Percentiles rank a stretch among this genome's conserved stretches.
Conservation (phyloP, 257 asterid species). For the Eucommia ulmoides region DNA sequence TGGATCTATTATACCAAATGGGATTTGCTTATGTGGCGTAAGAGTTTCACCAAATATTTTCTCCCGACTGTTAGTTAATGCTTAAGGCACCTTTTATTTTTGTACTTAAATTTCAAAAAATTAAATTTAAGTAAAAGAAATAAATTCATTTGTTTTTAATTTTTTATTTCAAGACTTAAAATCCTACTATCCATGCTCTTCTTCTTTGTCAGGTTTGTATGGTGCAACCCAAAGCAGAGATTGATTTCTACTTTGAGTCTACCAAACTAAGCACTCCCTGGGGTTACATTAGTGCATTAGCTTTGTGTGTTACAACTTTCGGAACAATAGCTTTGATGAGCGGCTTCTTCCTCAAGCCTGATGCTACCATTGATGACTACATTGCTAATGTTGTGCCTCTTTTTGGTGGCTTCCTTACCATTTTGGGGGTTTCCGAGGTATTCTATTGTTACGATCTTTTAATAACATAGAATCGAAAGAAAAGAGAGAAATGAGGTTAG, state of each 20-base stretch:
- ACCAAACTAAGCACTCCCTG: slow-evolving; percentile 58
- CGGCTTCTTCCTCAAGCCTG: slow-evolving; percentile 80
- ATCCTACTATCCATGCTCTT: neutral
- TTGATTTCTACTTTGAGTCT: slow-evolving; percentile 71
- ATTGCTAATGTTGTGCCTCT: slow-evolving; percentile 54
- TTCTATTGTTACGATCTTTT: too few relatives aligned
- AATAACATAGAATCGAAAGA: too few relatives aligned
- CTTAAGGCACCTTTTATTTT: too few relatives aligned
- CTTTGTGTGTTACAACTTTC: slow-evolving; percentile 58
- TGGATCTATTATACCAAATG: too few relatives aligned
- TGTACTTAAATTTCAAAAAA: too few relatives aligned
- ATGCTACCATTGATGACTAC: slow-evolving; percentile 68
- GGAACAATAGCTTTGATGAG: slow-evolving; percentile 83
- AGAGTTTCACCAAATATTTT: too few relatives aligned
- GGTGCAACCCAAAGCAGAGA: slow-evolving; percentile 89
- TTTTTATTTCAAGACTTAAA: neutral
- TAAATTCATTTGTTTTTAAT: too few relatives aligned
- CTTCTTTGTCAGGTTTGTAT: slow-evolving; percentile 57
- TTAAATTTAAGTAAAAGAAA: too few relatives aligned
- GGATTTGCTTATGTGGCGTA: too few relatives aligned
- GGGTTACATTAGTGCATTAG: slow-evolving; percentile 69
- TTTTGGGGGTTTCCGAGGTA: slow-evolving; percentile 90
- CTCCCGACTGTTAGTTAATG: too few relatives aligned
- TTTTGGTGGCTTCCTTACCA: slow-evolving; percentile 85
- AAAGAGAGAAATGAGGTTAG: too few relatives aligned